Base-by-base conservation (phyloP, 345 rosid species). In the Euphorbia pulcherrima region DNA sequence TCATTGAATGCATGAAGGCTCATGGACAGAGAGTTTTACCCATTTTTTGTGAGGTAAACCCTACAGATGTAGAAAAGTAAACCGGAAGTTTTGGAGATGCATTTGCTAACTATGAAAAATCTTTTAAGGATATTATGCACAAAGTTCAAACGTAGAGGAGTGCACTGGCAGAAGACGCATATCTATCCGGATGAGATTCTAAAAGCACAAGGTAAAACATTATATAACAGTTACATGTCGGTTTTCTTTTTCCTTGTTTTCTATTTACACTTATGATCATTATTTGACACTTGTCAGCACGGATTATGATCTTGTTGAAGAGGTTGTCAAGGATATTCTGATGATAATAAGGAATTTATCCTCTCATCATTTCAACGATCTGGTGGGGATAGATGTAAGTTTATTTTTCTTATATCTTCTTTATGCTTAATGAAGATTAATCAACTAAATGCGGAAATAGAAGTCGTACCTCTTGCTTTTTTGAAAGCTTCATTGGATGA, bases 101-200 rank as follows among this genome's bases (percentile, higher is more conserved):
- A 28, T 28, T 58, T 58, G 0, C 18, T 28, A 10, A 59, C n/a
- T 51, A 51, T 51, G 56, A 51, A 51, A 26, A 51, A 51, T 51
- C 56, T 1, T 2, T 44, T 18, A 51, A 51, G 56, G 56, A 51
- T n/a, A 51, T n/a, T 51, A 5, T 51, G 26, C 24, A 12, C 56
- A 51, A 51, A 51, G 56, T 51, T 18, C 56, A 4, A 51, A 51
- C 8, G 56, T 51, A 26, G 56, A 51, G 56, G 56, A 51, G 56
- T 51, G 10, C 56, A 51, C 56, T 51, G 24, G 10, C 24, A 51
- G 56, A 51, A 18, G 26, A 23, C 20, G 2, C 26, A 6, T 51
- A 3, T 51, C 2, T 51, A 4, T 51, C 56, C 0, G 56, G 56
- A 18, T 51, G 56, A 26, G 12, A 51, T 18, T 51, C 56, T 18